Conservation (phyloP, 2,329 filamentous ascomycete species). For the Decorospora gaudefroyi region DNA sequence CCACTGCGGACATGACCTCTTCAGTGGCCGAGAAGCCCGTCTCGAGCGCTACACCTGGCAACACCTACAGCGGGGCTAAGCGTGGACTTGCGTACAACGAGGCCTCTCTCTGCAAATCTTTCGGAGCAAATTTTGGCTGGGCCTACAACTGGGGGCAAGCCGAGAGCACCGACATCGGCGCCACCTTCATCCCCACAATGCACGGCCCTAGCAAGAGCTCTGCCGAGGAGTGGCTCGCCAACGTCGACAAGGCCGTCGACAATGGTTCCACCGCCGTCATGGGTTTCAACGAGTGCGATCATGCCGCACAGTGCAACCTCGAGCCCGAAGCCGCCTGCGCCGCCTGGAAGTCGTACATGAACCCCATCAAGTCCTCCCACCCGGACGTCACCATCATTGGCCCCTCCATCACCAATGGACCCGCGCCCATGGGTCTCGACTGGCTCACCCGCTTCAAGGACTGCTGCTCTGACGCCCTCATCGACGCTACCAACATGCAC, state of each 20-base stretch:
- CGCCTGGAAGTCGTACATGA: constrained; percentile 41
- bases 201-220: constrained; percentile 32
- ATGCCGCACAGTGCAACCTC: constrained; percentile 41
- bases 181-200: constrained; percentile 66
- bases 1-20: constrained; percentile 17
- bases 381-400: constrained; percentile 41
- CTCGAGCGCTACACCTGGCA: constrained; percentile 22
- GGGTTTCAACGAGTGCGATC: constrained; percentile 50
- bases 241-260: constrained; percentile 49
- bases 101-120: constrained; percentile 57
- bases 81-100: constrained; percentile 72
- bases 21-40: constrained; percentile 16
- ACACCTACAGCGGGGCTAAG: constrained; percentile 54
- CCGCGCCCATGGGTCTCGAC: constrained; percentile 31
- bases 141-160: constrained; percentile 68
- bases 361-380: constrained; percentile 35
- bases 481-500: constrained; percentile 47
- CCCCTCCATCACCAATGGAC: constrained; percentile 42
- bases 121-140: constrained; percentile 61
- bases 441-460: constrained; percentile 43
- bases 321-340: constrained; percentile 38
- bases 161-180: constrained; percentile 47
- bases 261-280: constrained; percentile 44
- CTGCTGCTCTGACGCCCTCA: constrained; percentile 41
- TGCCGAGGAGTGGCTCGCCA: constrained; percentile 35